Evolutionary conservation across 345 rosid species (phyloP).

Genomic region (Eucalyptus decipiens): DNA sequence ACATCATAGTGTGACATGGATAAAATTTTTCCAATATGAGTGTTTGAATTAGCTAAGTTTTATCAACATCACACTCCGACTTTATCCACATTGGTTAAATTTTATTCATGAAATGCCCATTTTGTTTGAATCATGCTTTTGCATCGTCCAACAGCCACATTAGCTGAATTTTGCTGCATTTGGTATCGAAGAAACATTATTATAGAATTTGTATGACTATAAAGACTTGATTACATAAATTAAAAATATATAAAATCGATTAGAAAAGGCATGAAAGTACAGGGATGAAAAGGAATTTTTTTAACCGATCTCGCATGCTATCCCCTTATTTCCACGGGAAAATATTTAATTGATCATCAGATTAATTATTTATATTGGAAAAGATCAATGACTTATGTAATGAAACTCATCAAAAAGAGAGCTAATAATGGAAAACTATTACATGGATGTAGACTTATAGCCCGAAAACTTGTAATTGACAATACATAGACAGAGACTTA

Average conservation of each 20-base stretch:
- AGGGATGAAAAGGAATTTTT: neutral
- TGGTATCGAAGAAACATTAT: neutral
- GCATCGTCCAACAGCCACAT: neutral
- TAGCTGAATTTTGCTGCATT: neutral
- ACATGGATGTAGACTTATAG: neutral
- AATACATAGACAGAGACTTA: neutral
- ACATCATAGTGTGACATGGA: neutral
- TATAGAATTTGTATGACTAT: neutral
- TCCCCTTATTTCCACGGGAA: neutral
- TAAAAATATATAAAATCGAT: neutral
- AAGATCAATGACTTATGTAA: neutral
- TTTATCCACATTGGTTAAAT: neutral
- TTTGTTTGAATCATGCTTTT: neutral
- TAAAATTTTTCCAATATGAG: accelerated
- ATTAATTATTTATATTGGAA: neutral
- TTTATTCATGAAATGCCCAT: neutral
- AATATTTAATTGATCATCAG: neutral
- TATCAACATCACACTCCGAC: neutral
- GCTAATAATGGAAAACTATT: neutral
- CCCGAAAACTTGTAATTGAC: neutral
- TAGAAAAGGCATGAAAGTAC: neutral
- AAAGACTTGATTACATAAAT: neutral
- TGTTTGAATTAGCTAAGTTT: neutral
- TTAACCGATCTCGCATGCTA: neutral
- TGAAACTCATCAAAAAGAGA: neutral